Evolutionary conservation across 768 basidiomycete genomes (phyloP).

Genomic region (Sistotremastrum niveocremeum): DNA sequence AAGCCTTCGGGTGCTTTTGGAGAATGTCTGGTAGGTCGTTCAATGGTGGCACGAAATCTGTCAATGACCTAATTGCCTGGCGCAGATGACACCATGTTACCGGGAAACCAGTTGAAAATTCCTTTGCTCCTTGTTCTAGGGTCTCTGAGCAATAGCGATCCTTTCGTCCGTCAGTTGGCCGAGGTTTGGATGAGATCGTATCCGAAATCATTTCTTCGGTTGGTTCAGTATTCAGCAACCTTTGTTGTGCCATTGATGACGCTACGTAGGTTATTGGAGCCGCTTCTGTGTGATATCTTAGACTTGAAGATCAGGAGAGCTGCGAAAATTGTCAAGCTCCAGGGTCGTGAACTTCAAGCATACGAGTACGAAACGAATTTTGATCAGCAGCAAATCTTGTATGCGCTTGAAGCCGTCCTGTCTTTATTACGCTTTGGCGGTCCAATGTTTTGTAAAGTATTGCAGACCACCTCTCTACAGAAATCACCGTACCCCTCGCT

Average conservation of each 20-base stretch:
- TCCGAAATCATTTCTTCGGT: constrained; percentile 86
- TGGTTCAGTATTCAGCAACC: constrained; percentile 8
- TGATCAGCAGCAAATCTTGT: constrained; percentile 58
- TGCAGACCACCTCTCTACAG: constrained; percentile 47
- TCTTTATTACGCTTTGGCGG: constrained; percentile 79
- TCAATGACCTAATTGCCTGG: constrained; percentile 4
- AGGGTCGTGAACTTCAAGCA: constrained; percentile 51
- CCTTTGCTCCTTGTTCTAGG: constrained; percentile 86
- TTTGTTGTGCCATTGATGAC: constrained; percentile 2
- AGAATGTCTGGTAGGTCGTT: constrained; percentile 55
- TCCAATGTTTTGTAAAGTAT: constrained; percentile 70
- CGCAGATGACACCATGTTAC: constrained; percentile 66
- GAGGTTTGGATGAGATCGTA: constrained; percentile 98
- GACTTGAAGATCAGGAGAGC: constrained; percentile 52
- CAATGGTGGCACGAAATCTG: neutral
- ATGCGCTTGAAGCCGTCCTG: constrained; percentile 66
- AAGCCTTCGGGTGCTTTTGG: constrained; percentile 91
- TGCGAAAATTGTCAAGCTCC: constrained; percentile 35
- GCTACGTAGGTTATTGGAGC: constrained; percentile 66
- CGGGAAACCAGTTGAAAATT: constrained; percentile 70
- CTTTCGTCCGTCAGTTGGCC: constrained; percentile 58
- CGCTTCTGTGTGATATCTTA: constrained; percentile 64
- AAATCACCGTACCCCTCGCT: constrained; percentile 54
- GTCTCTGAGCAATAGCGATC: constrained; percentile 63
- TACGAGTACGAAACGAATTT: constrained; percentile 62